Evolutionary conservation across 2,329 filamentous ascomycete genomes (phyloP).

Genomic region (Fusarium sp.): DNA sequence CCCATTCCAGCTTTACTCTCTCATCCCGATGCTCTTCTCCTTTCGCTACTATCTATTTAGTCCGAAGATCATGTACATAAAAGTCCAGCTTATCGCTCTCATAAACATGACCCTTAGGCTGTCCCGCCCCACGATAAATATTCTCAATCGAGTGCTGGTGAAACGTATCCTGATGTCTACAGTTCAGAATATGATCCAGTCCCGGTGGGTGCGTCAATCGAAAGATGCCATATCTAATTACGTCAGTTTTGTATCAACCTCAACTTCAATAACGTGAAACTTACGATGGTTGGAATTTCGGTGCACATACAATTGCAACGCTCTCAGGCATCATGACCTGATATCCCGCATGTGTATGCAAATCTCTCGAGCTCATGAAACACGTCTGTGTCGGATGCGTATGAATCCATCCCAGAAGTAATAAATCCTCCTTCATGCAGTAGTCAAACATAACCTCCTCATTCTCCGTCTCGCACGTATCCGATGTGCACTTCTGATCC

Average conservation of each 20-base stretch:
- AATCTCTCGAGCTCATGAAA: conserved; percentile 94
- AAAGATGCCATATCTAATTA: conserved; percentile 86
- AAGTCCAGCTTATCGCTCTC: conserved; percentile 74
- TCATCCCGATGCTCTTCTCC: too few species aligned
- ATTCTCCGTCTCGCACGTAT: conserved; percentile 95
- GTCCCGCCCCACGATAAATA: conserved; percentile 80
- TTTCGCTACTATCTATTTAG: conserved; percentile 38
- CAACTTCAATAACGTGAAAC: conserved; percentile 48
- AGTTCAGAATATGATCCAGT: conserved; percentile 83
- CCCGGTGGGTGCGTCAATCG: conserved; percentile 93
- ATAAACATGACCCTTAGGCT: conserved; percentile 75
- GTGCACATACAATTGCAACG: conserved; percentile 96
- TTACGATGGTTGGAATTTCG: conserved; percentile 79
- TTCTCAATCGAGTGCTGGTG: conserved; percentile 77
- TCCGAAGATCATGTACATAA: conserved; percentile 64
- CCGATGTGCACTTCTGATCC: conserved; percentile 87
- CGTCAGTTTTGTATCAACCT: background rate
- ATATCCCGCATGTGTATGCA: conserved; percentile 94
- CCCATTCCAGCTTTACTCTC: background rate
- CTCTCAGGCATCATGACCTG: conserved; percentile 97
- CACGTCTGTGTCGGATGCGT: conserved; percentile 97
- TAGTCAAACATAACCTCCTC: conserved; percentile 88
- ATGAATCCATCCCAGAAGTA: conserved; percentile 96
- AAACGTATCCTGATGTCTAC: conserved; percentile 82
- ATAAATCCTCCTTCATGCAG: conserved; percentile 83